phyloP scores from a whole-genome alignment of 192 early-diverging fungal genomes.

The Cladochytrium replicatum region DNA sequence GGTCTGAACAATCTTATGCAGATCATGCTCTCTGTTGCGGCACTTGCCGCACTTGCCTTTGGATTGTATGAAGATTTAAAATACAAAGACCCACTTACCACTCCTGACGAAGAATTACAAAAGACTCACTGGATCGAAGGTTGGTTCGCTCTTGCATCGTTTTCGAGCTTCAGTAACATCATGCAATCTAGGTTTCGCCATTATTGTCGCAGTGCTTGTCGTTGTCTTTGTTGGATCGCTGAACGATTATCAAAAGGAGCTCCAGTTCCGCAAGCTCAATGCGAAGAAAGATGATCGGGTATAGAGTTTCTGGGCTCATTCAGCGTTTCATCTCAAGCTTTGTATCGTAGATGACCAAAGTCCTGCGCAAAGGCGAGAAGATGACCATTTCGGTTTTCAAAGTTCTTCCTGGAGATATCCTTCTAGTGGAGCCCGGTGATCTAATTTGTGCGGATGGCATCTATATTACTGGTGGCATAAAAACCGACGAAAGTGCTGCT shows the following conservation, averaged over 20 bases:
- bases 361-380: conserved; percentile 64
- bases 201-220: conserved; percentile 66
- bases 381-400: conserved; percentile 66
- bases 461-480: conserved; percentile 63
- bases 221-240: conserved; percentile 73
- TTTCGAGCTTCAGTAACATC: no score
- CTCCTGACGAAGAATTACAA: conserved; percentile 8
- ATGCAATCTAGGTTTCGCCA: no score
- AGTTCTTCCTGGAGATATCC: conserved; percentile 83
- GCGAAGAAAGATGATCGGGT: conserved; percentile 77
- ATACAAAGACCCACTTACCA: conserved; percentile 25
- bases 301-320: no score
- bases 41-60: conserved; percentile 64
- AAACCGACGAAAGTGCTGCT: conserved; percentile 77
- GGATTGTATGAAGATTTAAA: conserved; percentile 74
- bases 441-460: conserved; percentile 87
- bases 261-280: conserved; percentile 9
- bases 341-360: conserved; percentile 13
- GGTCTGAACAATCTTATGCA: no score
- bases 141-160: no score
- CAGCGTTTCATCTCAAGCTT: no score
- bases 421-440: conserved; percentile 81
- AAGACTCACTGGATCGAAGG: conserved; percentile 79
- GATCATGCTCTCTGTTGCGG: conserved; percentile 68
- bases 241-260: conserved; percentile 34